Conservation (phyloP, 805 yeast species). For the Metschnikowia proteae region DNA sequence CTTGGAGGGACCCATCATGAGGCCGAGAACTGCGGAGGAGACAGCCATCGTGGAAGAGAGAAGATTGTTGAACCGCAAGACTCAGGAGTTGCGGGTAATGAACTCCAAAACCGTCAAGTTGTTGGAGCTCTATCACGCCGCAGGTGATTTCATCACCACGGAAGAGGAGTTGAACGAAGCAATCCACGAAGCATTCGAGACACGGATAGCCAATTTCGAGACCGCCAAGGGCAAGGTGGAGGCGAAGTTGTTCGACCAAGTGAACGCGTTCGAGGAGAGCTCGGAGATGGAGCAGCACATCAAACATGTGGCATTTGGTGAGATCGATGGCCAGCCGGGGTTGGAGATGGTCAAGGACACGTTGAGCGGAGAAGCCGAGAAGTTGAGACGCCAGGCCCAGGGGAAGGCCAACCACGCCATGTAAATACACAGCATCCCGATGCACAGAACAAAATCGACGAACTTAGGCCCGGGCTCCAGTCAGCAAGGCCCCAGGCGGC, state of each 20-base stretch:
- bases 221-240: conserved; percentile 30
- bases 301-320: conserved; percentile 37
- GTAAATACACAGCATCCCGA: conserved; percentile 7
- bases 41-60: conserved; percentile 51
- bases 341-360: conserved; percentile 35
- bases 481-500: too few species aligned
- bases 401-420: conserved; percentile 23
- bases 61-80: conserved; percentile 63
- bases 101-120: conserved; percentile 54
- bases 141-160: conserved; percentile 66
- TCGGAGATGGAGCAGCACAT: conserved; percentile 32
- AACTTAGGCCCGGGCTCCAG: too few species aligned
- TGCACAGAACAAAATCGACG: too few species aligned
- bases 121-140: conserved; percentile 67
- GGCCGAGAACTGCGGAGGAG: conserved; percentile 72
- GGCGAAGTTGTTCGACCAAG: conserved; percentile 32
- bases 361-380: conserved; percentile 38
- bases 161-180: conserved; percentile 61
- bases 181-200: conserved; percentile 55
- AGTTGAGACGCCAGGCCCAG: conserved; percentile 35
- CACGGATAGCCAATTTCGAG: conserved; percentile 33
- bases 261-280: conserved; percentile 26
- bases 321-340: conserved; percentile 41
- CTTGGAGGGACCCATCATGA: conserved; percentile 65
- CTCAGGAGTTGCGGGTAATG: conserved; percentile 48